Conservation (phyloP, 2,329 filamentous ascomycete genomes). For the Apiospora aurea region DNA sequence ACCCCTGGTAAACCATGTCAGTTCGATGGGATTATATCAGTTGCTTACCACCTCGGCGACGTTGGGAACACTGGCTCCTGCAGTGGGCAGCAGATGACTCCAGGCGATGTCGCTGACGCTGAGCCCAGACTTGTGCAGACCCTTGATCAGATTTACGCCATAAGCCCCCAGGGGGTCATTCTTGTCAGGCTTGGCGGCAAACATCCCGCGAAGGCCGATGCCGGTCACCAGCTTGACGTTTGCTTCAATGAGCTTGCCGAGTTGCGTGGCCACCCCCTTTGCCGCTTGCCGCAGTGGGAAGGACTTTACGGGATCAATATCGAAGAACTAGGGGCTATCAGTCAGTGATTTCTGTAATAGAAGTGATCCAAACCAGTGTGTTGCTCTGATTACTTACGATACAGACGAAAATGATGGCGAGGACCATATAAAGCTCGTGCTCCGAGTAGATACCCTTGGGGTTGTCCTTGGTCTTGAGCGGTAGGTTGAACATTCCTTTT, state of each 20-base stretch:
- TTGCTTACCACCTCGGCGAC: conserved; percentile 69
- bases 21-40: neutral
- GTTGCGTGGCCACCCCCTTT: conserved; percentile 61
- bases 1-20: neutral
- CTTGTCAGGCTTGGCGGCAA: conserved; percentile 58
- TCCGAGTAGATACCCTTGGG: conserved; percentile 64
- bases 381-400: conserved; percentile 43
- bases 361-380: neutral
- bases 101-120: conserved; percentile 72
- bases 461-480: conserved; percentile 68
- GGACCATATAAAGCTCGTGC: conserved; percentile 65
- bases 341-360: neutral
- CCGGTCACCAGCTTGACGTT: conserved; percentile 67
- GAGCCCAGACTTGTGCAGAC: conserved; percentile 68
- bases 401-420: conserved; percentile 70
- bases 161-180: conserved; percentile 66
- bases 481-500: conserved; percentile 63
- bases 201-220: conserved; percentile 56
- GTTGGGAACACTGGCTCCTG: conserved; percentile 71
- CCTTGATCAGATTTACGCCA: conserved; percentile 70
- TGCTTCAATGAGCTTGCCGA: conserved; percentile 68
- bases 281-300: conserved; percentile 69
- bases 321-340: conserved; percentile 56
- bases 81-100: conserved; percentile 73
- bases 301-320: conserved; percentile 70